Conservation (phyloP, 306 rosid genomes). For the Corylus avellana region DNA sequence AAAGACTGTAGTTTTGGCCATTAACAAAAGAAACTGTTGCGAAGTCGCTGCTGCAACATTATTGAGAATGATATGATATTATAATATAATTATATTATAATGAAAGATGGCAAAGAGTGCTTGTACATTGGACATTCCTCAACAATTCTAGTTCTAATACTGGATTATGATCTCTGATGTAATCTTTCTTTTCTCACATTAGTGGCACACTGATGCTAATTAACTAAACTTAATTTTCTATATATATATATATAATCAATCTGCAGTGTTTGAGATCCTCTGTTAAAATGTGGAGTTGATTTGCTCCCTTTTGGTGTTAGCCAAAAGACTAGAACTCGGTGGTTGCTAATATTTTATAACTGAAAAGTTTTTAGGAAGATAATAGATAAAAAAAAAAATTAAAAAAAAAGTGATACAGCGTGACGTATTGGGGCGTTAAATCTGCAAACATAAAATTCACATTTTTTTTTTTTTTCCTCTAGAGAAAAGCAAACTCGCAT, state of each 20-base stretch:
- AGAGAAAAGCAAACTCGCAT: no score
- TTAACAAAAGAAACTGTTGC: not conserved
- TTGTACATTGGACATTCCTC: constrained; percentile 58
- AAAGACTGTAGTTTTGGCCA: not conserved
- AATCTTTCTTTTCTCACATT: constrained; percentile 41
- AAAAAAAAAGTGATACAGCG: no score
- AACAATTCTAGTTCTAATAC: constrained; percentile 24
- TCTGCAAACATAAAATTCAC: no score
- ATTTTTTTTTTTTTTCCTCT: no score
- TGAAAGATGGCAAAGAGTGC: constrained; percentile 42
- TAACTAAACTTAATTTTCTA: not conserved
- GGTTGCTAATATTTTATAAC: constrained; percentile 21
- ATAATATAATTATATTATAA: not conserved
- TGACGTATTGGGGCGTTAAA: no score
- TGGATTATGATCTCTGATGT: constrained; percentile 56
- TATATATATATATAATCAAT: constrained; percentile 12
- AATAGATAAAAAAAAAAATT: no score
- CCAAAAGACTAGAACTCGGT: constrained; percentile 26
- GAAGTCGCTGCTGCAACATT: constrained; percentile 31
- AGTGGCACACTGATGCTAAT: constrained; percentile 32
- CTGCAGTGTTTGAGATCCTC: constrained; percentile 29
- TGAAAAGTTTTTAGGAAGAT: constrained; percentile 1
- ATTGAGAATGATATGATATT: constrained; percentile 29
- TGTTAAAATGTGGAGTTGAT: constrained; percentile 32
- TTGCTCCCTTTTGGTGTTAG: constrained; percentile 35